Base-by-base conservation (phyloP, 176 grass and related monocot species). In the Phragmites australis region DNA sequence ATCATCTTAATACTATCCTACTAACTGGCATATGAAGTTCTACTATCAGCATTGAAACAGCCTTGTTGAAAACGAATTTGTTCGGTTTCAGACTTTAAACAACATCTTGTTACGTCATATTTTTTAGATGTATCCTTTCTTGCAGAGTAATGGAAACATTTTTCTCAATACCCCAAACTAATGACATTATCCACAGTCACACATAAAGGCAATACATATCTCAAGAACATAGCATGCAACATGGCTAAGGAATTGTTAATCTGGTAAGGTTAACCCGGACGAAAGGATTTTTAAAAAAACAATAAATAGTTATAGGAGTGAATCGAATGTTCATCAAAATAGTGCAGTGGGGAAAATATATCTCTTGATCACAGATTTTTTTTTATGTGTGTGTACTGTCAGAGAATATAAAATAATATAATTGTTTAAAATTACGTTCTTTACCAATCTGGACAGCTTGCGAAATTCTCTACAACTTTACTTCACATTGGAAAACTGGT, bases 1-100 rank as follows among this genome's bases (percentile, higher is more conserved):
- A 57, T 39, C 51, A 77, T 43, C 31, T 46, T 17, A 78, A 88
- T 80, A 67, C 9, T 65, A 74, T 50, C 15, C 63, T 41, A 65
- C 29, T 44, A 61, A 69, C 25, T 31, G 49, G 58, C 19, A 68
- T 52, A 60, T 68, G n/a, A 21, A 62, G 50, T 69, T 57, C 41
- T 56, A 56, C 21, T 18, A 32, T 47, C 13, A 32, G 40, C 19
- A 14, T 11, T 0, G 42, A 77, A 37, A 59, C 10, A 84, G 27
- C 25, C 72, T 76, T 68, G 62, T 76, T 46, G 14, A 17, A 57
- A 76, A 76, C 18, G 21, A 57, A 58, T 47, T 67, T 68, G n/a
- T 59, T 58, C 60, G 9, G 37, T 47, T 68, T 32, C 18, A 44
- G 30, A 65, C 7, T 2, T 68, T 26, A n/a, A 46, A 9, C 68